A percentile compares a stretch with the other conserved stretches of the same genome.
Conservation (phyloP, 2,329 filamentous ascomycete genomes). For the Diatrype stigma region DNA sequence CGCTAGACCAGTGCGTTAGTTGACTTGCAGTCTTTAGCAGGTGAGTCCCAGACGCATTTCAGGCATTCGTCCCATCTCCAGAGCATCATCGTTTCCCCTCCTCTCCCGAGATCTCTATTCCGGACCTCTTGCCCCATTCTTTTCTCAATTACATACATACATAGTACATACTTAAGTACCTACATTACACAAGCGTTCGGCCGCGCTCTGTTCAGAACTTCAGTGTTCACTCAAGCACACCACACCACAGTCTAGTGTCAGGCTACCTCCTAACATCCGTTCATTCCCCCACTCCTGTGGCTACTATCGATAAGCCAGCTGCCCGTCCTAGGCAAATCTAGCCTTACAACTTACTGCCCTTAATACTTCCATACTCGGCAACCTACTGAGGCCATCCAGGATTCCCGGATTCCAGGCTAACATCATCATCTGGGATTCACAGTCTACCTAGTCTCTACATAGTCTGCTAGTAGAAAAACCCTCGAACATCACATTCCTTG, state of each 20-base stretch:
- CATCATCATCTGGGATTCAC: slow-evolving; percentile 2
- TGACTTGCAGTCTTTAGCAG: neutral
- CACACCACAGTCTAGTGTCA: neutral
- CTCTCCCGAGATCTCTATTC: neutral
- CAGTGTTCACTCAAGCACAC: no score
- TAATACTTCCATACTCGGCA: neutral
- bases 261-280: neutral
- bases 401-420: neutral
- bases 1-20: neutral
- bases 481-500: neutral
- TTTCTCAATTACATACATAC: neutral
- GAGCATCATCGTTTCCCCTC: neutral
- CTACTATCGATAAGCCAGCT: neutral
- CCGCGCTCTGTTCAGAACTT: neutral
- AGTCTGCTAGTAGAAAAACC: neutral
- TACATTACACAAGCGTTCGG: neutral
- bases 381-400: slow-evolving; percentile 6
- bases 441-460: no score
- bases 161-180: neutral
- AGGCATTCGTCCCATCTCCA: neutral
- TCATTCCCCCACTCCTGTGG: neutral
- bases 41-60: neutral
- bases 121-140: neutral
- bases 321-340: neutral
- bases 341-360: no score